Evolutionary conservation across 208 protist species (phyloP), one percentile per base, ranked within the genome.

Genomic region (Wallacemonas sp.): DNA sequence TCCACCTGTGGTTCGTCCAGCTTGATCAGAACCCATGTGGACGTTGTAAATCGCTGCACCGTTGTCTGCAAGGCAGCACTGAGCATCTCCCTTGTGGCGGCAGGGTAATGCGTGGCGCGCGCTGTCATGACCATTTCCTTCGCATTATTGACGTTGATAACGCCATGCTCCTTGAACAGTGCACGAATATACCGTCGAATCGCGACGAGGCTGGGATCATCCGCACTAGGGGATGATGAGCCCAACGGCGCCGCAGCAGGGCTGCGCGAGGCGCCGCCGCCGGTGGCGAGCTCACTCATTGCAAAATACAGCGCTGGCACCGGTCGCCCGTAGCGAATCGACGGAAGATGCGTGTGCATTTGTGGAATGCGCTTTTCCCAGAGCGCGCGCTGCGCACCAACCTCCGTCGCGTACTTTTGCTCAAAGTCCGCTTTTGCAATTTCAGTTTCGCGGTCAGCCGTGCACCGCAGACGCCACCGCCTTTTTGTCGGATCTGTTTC

Each of bases 131-230:
- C 81, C 28, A 94, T 38, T 50, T 92, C 81, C 68, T 96, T 96
- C 23, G 86, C 84, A 2, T 84, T 81, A 61, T 84, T 65, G 57
- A 94, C 94, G 61, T 92, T 93, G 26, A 96, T 44, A 22, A 96
- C 91, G 32, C 88, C 88, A 54, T 93, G 76, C 62, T 94, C 84
- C 3, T 74, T 54, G 70, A 96, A 96, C 1, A 96, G 54, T 57
- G 70, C 62, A 10, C 78, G 82, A 59, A 94, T 91, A 70, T 81
- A 84, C 20, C 76, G 68, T 12, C 80, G 65, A 45, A 94, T 89
- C 0, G 84, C 80, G 2, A 72, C 72, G 4, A 91, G 33, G 12
- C 81, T 77, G 42, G 73, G 68, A 3, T 92, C 89, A 16, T 45
- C 57, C 5, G 75, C 57, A 8, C 36, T 65, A 20, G 48, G 61